Conservation (phyloP, 129 eudicot genomes). For the Lactuca saligna region DNA sequence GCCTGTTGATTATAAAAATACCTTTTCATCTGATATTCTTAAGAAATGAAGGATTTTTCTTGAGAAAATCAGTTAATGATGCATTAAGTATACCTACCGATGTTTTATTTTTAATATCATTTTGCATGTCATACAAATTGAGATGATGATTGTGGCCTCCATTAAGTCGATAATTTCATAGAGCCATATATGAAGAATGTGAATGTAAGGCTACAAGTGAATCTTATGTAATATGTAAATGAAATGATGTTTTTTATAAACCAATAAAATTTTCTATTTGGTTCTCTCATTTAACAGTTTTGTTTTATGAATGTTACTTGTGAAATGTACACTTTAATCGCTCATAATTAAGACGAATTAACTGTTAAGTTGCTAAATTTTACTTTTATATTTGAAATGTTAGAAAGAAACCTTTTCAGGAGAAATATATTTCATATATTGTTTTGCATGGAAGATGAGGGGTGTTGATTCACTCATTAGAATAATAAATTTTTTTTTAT, state of each 20-base stretch:
- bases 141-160: slow-evolving; percentile 14
- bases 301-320: not conserved
- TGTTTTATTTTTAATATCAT: too few species aligned
- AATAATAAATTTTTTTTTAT: too few species aligned
- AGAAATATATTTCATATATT: not conserved
- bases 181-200: slow-evolving; percentile 28
- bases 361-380: not conserved
- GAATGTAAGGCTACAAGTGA: slow-evolving; percentile 25
- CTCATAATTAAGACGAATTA: not conserved
- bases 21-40: too few species aligned
- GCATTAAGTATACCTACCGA: too few species aligned
- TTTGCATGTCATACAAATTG: too few species aligned
- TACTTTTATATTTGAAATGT: too few species aligned
- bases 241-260: slow-evolving; percentile 14
- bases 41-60: too few species aligned
- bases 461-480: not conserved
- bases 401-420: not conserved
- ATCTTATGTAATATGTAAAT: slow-evolving; percentile 26
- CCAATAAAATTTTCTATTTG: slow-evolving; percentile 26
- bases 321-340: too few species aligned
- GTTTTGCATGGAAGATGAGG: not conserved
- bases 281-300: not conserved
- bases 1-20: too few species aligned
- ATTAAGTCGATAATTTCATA: slow-evolving; percentile 15
- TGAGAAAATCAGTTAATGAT: too few species aligned